Evolutionary conservation across 352 stramenopile species (phyloP).

Genomic region (Aphanomyces stellatus): DNA sequence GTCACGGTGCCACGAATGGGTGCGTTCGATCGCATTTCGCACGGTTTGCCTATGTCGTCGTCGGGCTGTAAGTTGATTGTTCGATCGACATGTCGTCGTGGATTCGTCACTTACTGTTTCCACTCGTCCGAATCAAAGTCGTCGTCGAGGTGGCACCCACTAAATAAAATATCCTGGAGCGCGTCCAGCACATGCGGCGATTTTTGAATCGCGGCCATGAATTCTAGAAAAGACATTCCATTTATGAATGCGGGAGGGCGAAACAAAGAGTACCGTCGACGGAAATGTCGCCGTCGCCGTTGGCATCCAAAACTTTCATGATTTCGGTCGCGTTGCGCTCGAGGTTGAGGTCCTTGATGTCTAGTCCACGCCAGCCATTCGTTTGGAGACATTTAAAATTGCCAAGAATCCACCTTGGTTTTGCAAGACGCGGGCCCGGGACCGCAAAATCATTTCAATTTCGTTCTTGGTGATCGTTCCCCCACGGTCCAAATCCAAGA

Average conservation of each 20-base stretch:
- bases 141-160: slow-evolving; percentile 11
- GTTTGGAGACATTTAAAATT: neutral
- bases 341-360: slow-evolving; percentile 9
- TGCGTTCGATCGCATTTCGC: neutral
- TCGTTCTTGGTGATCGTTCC: slow-evolving; percentile 12
- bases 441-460: slow-evolving; percentile 3
- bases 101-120: neutral
- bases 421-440: neutral
- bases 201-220: neutral
- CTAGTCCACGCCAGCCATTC: neutral
- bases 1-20: neutral
- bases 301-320: slow-evolving; percentile 1
- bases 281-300: slow-evolving; percentile 10
- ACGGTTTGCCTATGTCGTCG: neutral
- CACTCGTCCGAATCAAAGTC: slow-evolving; percentile 6
- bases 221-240: neutral
- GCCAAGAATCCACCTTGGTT: neutral
- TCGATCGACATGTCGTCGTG: neutral
- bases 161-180: slow-evolving; percentile 14
- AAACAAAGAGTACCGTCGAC: slow-evolving; percentile 4
- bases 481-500: slow-evolving; percentile 14
- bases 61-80: too few relatives aligned
- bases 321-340: slow-evolving; percentile 15
- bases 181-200: slow-evolving; percentile 5
- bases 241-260: too few relatives aligned